Evolutionary conservation across 108 stramenopile genomes (phyloP).

Genomic region (Cyclostephanos invisitatus): DNA sequence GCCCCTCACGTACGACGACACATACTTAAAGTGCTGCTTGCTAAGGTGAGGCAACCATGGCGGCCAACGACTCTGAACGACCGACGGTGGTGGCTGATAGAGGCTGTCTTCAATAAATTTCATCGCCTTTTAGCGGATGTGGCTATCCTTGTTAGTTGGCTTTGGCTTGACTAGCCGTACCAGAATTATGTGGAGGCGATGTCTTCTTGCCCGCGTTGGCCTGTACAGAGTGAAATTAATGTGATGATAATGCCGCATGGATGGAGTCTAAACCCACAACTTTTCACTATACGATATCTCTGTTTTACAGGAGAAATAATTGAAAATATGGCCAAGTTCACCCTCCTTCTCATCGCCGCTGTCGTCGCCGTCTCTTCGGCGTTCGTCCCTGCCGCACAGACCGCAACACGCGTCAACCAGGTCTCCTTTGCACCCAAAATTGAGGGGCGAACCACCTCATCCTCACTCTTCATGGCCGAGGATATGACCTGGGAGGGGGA

Average conservation of each 20-base stretch:
- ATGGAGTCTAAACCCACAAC: not conserved
- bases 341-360: constrained; percentile 73
- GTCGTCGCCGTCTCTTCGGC: constrained; percentile 74
- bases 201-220: too few species aligned
- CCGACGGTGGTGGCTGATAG: not conserved
- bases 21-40: not conserved
- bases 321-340: constrained; percentile 51
- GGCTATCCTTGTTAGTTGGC: not conserved
- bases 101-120: not conserved
- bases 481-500: constrained; percentile 93
- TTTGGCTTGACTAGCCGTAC: too few species aligned
- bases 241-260: not conserved
- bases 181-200: too few species aligned
- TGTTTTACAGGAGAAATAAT: not conserved
- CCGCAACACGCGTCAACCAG: constrained; percentile 35
- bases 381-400: constrained; percentile 62
- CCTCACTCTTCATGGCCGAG: constrained; percentile 69
- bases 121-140: not conserved
- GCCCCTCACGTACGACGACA: too few species aligned
- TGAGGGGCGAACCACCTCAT: constrained; percentile 25
- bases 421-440: constrained; percentile 42
- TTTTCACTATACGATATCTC: not conserved
- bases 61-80: not conserved
- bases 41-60: constrained; percentile 16
- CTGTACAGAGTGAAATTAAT: too few species aligned